Base-by-base conservation (phyloP, 2,329 filamentous ascomycete genomes). In the Calonectria multiphialidica region DNA sequence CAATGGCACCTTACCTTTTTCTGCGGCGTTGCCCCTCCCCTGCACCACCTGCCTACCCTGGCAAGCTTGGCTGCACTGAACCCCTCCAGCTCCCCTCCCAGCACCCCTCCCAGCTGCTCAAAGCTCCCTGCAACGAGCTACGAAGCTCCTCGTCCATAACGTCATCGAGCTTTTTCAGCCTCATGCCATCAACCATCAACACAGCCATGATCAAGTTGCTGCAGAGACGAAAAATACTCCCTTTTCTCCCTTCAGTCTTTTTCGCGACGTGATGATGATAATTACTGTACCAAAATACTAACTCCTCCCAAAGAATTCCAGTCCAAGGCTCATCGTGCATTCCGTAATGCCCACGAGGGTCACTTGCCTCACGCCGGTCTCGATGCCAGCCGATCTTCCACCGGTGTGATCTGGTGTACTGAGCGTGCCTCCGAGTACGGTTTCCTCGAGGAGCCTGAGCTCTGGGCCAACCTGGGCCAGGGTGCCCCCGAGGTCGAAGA, bases 401-500 rank as follows among this genome's bases (percentile, higher is more conserved):
- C 96, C 16, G 96, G 96, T 84, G 96, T 98, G 5, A 94, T 98
- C 75, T 98, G 96, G 96, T 95, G 93, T 76, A 95, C 93, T 3
- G 94, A 97, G 86, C 93, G 95, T 78, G 96, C 96, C 67, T 91
- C 92, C 82, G 95, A 98, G 85, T 94, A 96, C 85, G 96, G 96
- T 78, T 98, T 93, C 86, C 87, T 91, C 63, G 96, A 98, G 5
- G 89, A 96, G 77, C 96, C 95, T 13, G 89, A 93, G 2, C 85
- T 88, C 75, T 98, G 96, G 96, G 95, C 96, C 71, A 98, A 98
- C 83, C 88, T 98, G 66, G 96, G 96, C 37, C 96, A 98, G 86
- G 96, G 96, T 78, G 96, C 96, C 18, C 96, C 96, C 50, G 95
- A 98, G 83, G 96, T 97, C 73, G 96, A 98, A 79, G 95, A 97